These are phyloP conservation scores for Houttuynia cordata DNA, from an alignment of 164 flowering plant genomes.

Conservation along the genomic window DNA sequence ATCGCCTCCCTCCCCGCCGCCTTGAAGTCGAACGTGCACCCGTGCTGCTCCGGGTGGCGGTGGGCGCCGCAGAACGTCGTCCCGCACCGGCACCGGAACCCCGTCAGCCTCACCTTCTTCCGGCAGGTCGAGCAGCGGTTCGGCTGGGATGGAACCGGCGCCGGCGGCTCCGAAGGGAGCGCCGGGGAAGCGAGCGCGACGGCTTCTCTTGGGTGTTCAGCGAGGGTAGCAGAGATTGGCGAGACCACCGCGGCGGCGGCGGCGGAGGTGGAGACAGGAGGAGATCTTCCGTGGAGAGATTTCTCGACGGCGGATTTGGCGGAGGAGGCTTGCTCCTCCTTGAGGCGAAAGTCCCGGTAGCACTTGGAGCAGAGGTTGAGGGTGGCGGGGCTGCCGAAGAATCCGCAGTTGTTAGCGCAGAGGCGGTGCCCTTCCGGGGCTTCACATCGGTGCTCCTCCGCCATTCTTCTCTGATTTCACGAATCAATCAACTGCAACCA, in stretches of 20 bases:
- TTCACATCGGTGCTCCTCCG: slow-evolving; percentile 56
- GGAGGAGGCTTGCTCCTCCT: slow-evolving; percentile 42
- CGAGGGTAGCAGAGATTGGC: not conserved
- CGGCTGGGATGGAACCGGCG: slow-evolving; percentile 10
- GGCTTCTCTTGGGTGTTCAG: not conserved
- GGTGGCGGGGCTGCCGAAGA: not conserved
- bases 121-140: slow-evolving; percentile 41
- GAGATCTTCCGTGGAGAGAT: slow-evolving; percentile 15
- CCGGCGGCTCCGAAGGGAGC: not conserved
- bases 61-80: slow-evolving; percentile 49
- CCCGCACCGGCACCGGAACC: slow-evolving; percentile 62
- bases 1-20: slow-evolving; percentile 47
- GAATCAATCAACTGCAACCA: too few species aligned
- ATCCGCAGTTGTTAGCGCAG: slow-evolving; percentile 1
- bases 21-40: slow-evolving; percentile 58
- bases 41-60: slow-evolving; percentile 72
- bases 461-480: slow-evolving; percentile 25
- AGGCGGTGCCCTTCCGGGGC: slow-evolving; percentile 53
- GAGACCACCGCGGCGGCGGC: not conserved
- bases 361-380: not conserved
- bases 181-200: not conserved
- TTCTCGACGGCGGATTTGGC: slow-evolving; percentile 33
- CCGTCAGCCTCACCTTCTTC: slow-evolving; percentile 55
- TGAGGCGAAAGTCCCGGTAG: slow-evolving; percentile 31
- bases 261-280: slow-evolving; percentile 8